Base-by-base conservation (phyloP, 176 grass and related monocot genomes). In the Aegilops longissima region DNA sequence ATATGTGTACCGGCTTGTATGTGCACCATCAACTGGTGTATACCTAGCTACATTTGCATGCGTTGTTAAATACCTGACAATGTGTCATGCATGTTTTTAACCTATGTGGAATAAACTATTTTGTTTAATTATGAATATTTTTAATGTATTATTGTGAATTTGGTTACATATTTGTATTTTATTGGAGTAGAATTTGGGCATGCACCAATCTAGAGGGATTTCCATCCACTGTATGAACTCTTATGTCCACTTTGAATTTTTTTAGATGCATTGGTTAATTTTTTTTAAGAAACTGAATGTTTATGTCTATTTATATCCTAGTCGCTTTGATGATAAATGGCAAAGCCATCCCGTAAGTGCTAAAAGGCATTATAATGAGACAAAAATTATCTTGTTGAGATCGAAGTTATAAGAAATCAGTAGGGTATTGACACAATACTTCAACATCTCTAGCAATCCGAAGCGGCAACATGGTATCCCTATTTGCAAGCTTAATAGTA, bases 71-170 rank as follows among this genome's bases (percentile, higher is more conserved):
- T 49, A 31, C 62, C 16, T 27, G 9, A 35, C n/a, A 11, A 7
- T 59, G 20, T 30, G 16, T 21, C 56, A 59, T 35, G 30, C 20
- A 34, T 21, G 56, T 66, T 69, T 70, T 52, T 11, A 54, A 52
- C 27, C 44, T 30, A 52, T 69, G 47, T 70, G 20, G 12, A 70
- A 24, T 82, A 75, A 59, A 52, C 12, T 82, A 69, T 82, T 69
- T 52, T 81, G 40, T 81, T 23, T 82, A 69, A 52, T 52, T 52
- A 82, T 13, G 67, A 35, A 20, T 9, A n/a, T 17, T 9, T 34
- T 56, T 1, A 21, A 8, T 59, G 7, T 59, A 21, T 21, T 20
- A 59, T 59, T 59, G 6, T 21, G 18, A 20, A 59, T 21, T 59
- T 59, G 51, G 18, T 59, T n/a, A 21, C 56, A 59, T 21, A 59